Base-by-base conservation (phyloP, 2,329 filamentous ascomycete genomes). In the Curvularia sp. region DNA sequence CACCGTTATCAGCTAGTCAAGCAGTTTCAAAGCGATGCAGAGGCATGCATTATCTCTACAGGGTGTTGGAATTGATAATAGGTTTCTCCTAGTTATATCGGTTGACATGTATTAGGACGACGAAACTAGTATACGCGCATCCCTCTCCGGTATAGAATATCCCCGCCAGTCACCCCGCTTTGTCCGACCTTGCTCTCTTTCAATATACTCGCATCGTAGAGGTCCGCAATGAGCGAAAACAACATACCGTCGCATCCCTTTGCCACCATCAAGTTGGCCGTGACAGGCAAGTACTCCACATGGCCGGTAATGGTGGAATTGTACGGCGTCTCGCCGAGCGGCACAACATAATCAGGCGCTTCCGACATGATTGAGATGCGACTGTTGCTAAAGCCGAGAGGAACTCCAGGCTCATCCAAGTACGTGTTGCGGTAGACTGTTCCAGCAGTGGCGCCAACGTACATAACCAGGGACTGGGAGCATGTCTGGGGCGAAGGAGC, bases 171-270 rank as follows among this genome's bases (percentile, higher is more conserved):
- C n/a, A 77, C 67, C 27, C 68, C 73, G 60, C 75, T 79, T 50
- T 68, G 67, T 1, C 84, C 84, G 2, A 79, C 72, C 67, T 77
- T 70, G 2, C 80, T 82, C 3, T 78, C 64, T 46, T 75, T 77
- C 41, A 87, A 19, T 3, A 86, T 77, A 0, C 84, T 84, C 15
- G 77, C 80, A 25, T 73, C 73, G 1, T 82, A 78, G 55, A 88
- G 59, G 41, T 84, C 82, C 49, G 80, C 75, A 2, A 85, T 82
- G 49, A 88, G 70, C 42, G 79, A 80, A 41, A 83, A 83, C 25
- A 88, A 65, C 76, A 88, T 79, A 0, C 84, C 83, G 72, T 89
- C 87, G 60, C 87, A 89, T 0, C 86, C 86, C 61, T 81, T 83
- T 0, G 84, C 83, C 0, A 80, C 86, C 74, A 88, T 75, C 19